A percentile compares a stretch with the other conserved stretches of the same genome.
These are phyloP conservation scores for Escallonia herrerae DNA, from an alignment of 129 eudicot species.

Conservation along the genomic window DNA sequence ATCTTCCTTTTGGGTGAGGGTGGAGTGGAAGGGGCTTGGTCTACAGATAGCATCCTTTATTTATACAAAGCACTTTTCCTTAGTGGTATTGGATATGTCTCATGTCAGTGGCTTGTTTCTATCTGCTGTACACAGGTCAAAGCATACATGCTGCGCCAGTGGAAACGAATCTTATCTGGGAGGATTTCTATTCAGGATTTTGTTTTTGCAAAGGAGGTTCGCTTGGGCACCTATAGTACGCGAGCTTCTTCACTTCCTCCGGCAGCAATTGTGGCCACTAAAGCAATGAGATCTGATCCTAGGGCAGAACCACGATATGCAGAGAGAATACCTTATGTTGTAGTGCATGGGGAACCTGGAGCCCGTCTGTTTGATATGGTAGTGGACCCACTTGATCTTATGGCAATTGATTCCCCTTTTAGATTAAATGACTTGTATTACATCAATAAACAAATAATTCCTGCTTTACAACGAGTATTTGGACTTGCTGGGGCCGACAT, in stretches of 20 bases:
- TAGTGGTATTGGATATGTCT: too few relatives aligned
- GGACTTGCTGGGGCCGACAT: conserved; percentile 81
- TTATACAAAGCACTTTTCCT: too few relatives aligned
- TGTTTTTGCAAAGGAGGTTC: conserved; percentile 90
- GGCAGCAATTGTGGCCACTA: conserved; percentile 92
- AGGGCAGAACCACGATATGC: conserved; percentile 97
- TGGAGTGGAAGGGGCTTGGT: too few relatives aligned
- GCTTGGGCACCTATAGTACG: conserved; percentile 73
- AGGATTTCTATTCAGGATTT: conserved; percentile 85
- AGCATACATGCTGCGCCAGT: conserved; percentile 62
- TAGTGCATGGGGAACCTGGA: conserved; percentile 93
- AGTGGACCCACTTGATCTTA: conserved; percentile 68
- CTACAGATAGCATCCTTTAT: too few relatives aligned
- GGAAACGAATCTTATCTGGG: conserved; percentile 78
- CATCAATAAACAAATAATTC: conserved; percentile 87
- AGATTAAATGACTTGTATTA: conserved; percentile 87
- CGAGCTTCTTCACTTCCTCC: conserved; percentile 81
- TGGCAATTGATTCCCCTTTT: conserved; percentile 71
- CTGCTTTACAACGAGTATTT: conserved; percentile 89
- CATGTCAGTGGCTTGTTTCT: too few relatives aligned
- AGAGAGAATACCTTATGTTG: conserved; percentile 75
- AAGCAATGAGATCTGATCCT: conserved; percentile 80
- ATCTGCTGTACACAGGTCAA: conserved; percentile 35
- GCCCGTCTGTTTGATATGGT: conserved; percentile 89
- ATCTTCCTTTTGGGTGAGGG: too few relatives aligned